Evolutionary conservation across 352 stramenopile species (phyloP).

Genomic region (Blastocystis sp.): DNA sequence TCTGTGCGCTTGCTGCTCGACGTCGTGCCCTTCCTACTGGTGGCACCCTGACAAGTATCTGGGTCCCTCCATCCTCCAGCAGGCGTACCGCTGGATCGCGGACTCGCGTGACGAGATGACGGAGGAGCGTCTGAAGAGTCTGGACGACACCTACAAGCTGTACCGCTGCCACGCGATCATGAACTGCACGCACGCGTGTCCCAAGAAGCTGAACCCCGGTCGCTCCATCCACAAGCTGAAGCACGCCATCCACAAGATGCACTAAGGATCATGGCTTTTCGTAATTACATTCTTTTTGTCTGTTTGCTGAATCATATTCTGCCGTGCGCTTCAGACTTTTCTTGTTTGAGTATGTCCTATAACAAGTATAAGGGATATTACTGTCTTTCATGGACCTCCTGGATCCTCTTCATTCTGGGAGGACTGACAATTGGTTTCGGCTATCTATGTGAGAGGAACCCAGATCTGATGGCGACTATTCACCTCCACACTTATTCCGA

Average conservation of each 20-base stretch:
- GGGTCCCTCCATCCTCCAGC: constrained; percentile 77
- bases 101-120: constrained; percentile 91
- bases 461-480: neutral
- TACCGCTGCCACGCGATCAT: constrained; percentile 8
- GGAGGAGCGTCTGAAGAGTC: constrained; percentile 78
- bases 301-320: neutral
- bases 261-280: constrained; percentile 32
- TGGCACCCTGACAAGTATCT: constrained; percentile 90
- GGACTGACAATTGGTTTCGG: neutral
- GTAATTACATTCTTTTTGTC: constrained; percentile 54
- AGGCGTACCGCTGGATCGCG: constrained; percentile 94
- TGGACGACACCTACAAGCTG: constrained; percentile 75
- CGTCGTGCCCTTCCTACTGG: constrained; percentile 96
- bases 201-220: constrained; percentile 96
- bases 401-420: neutral
- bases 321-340: neutral
- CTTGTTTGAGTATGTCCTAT: neutral
- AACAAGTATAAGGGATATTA: neutral
- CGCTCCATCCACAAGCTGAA: constrained; percentile 97
- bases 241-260: constrained; percentile 58
- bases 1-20: constrained; percentile 97
- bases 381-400: neutral
- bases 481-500: neutral
- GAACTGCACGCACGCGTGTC: constrained; percentile 97
- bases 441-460: neutral